These are phyloP conservation scores for Ceriops zippeliana DNA, from an alignment of 345 rosid genomes.

Conservation along the genomic window DNA sequence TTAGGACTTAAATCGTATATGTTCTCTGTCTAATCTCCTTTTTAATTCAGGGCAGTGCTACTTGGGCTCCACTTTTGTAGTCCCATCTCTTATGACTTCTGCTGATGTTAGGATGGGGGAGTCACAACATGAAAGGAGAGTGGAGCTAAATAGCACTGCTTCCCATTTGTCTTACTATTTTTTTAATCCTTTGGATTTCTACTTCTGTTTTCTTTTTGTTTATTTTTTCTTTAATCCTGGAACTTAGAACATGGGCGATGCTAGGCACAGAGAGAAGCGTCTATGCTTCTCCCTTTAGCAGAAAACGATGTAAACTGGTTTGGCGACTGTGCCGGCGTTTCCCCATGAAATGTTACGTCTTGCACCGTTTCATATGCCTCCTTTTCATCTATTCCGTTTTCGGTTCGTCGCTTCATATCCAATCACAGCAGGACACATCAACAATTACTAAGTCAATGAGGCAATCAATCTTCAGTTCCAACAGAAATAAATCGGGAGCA, in stretches of 20 bases:
- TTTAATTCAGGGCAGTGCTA: slow-evolving; percentile 43
- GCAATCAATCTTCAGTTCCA: slow-evolving; percentile 12
- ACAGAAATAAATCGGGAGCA: slow-evolving; percentile 3
- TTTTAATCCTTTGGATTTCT: slow-evolving; percentile 16
- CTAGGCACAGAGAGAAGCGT: too few relatives aligned
- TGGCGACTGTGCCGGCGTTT: slow-evolving; percentile 27
- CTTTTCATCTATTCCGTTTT: background rate
- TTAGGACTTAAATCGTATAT: slow-evolving; percentile 22
- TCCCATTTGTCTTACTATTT: background rate
- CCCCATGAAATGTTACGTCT: slow-evolving; percentile 24
- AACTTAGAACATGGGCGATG: slow-evolving; percentile 24
- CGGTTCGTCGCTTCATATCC: background rate
- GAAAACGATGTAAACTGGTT: slow-evolving; percentile 37
- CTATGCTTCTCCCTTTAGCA: slow-evolving; percentile 25
- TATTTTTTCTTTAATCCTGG: background rate
- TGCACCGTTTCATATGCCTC: background rate
- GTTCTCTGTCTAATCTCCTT: background rate
- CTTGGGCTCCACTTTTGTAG: slow-evolving; percentile 50
- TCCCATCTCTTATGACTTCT: background rate
- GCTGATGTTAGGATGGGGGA: background rate
- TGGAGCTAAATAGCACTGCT: slow-evolving; percentile 59
- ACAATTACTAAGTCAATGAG: slow-evolving; percentile 5
- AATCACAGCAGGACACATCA: slow-evolving; percentile 14
- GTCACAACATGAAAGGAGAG: slow-evolving; percentile 8
- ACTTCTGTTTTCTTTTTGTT: too few relatives aligned